These are phyloP conservation scores for Microsporum audouinii DNA, from an alignment of 2,329 filamentous ascomycete species.

Conservation along the genomic window DNA sequence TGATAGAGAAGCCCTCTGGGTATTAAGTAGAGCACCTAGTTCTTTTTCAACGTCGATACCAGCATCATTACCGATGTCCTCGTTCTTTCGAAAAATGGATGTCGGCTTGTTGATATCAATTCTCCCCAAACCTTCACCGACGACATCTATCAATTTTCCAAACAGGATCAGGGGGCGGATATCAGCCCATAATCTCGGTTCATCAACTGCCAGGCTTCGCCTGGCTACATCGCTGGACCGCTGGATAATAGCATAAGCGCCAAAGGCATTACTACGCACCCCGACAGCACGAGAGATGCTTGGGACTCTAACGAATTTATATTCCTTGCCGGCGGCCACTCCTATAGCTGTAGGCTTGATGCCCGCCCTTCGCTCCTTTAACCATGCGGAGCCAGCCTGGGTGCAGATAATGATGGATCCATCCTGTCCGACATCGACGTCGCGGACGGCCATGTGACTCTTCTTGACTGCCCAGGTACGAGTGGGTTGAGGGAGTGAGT, in stretches of 20 bases:
- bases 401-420: slow-evolving; percentile 93
- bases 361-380: slow-evolving; percentile 59
- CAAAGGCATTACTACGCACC: slow-evolving; percentile 78
- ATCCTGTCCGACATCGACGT: slow-evolving; percentile 81
- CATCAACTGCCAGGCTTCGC: slow-evolving; percentile 55
- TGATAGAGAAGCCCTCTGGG: slow-evolving; percentile 20
- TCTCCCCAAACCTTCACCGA: slow-evolving; percentile 17
- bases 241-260: slow-evolving; percentile 77
- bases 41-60: not conserved
- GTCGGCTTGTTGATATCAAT: slow-evolving; percentile 25
- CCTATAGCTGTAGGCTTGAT: slow-evolving; percentile 27
- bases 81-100: not conserved
- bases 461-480: slow-evolving; percentile 85
- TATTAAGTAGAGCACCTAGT: not conserved
- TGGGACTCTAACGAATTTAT: slow-evolving; percentile 87
- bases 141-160: slow-evolving; percentile 38
- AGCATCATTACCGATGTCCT: not conserved
- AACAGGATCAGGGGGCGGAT: slow-evolving; percentile 60
- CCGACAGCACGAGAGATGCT: slow-evolving; percentile 74
- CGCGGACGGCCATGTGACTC: slow-evolving; percentile 68
- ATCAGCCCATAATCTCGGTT: slow-evolving; percentile 63
- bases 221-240: slow-evolving; percentile 73
- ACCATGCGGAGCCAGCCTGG: slow-evolving; percentile 85
- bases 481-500: slow-evolving; percentile 64
- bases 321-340: slow-evolving; percentile 65